These are phyloP conservation scores for Pichia pseudocactophila DNA, from an alignment of 805 yeast genomes.

Conservation along the genomic window DNA sequence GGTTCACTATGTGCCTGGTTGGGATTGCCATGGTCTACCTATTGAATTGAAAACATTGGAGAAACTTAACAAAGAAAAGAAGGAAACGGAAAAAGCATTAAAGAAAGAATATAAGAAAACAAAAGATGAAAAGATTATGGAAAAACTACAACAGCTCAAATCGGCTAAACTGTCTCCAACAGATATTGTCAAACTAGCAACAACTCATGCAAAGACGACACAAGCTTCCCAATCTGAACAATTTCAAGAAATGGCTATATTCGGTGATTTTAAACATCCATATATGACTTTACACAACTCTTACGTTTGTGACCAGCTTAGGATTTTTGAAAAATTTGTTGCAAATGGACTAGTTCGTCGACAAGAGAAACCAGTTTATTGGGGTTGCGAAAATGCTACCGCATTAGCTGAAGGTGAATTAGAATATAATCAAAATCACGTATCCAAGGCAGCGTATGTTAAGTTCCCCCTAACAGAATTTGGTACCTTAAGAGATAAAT, in stretches of 20 bases:
- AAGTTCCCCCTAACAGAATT: constrained; percentile 41
- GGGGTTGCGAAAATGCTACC: constrained; percentile 92
- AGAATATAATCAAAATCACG: constrained; percentile 70
- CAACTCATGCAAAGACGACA: constrained; percentile 59
- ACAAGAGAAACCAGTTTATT: constrained; percentile 90
- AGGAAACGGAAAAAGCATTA: constrained; percentile 22
- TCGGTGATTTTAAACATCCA: constrained; percentile 72
- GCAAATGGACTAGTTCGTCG: constrained; percentile 62
- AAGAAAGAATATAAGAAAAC: constrained; percentile 20
- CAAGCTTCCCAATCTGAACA: constrained; percentile 52
- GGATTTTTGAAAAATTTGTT: constrained; percentile 58
- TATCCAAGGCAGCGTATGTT: constrained; percentile 58
- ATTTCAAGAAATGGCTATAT: constrained; percentile 64
- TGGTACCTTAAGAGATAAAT: constrained; percentile 15
- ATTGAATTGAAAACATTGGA: constrained; percentile 80
- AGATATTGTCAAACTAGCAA: constrained; percentile 61
- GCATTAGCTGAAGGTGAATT: constrained; percentile 96
- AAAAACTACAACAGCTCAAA: constrained; percentile 12
- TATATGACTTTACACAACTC: constrained; percentile 65
- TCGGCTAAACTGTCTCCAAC: constrained; percentile 28
- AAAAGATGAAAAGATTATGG: constrained; percentile 9
- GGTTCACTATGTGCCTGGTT: constrained; percentile 79
- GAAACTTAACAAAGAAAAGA: constrained; percentile 29
- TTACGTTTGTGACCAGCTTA: constrained; percentile 70
- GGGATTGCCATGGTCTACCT: constrained; percentile 99